phyloP scores from a whole-genome alignment of 192 early-diverging fungal genomes.

The Allomyces macrogynus region DNA sequence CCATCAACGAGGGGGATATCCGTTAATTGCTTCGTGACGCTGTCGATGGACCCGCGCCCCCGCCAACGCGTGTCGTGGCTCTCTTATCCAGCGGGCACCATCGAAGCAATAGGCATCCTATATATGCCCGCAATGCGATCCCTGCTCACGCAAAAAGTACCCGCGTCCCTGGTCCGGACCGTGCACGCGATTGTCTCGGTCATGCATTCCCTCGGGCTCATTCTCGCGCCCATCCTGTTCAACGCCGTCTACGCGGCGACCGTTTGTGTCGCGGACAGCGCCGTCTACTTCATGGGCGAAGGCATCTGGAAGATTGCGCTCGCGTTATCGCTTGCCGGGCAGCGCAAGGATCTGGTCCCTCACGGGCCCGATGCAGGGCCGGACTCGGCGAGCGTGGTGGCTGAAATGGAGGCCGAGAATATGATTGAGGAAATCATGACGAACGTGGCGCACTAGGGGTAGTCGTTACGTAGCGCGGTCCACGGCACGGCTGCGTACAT shows the following conservation, averaged over 20 bases:
- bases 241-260: background rate
- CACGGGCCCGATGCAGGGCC: background rate
- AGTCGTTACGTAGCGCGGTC: too few relatives aligned
- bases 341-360: background rate
- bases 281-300: background rate
- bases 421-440: too few relatives aligned
- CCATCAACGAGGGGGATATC: too few relatives aligned
- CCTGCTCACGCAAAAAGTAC: background rate
- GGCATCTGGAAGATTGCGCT: background rate
- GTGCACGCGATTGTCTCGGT: background rate
- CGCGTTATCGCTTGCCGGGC: background rate
- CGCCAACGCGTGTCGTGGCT: too few relatives aligned
- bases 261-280: background rate
- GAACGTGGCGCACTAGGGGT: too few relatives aligned
- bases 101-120: background rate
- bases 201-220: background rate
- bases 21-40: too few relatives aligned
- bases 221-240: background rate
- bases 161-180: background rate
- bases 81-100: background rate
- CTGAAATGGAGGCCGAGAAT: background rate
- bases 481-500: too few relatives aligned
- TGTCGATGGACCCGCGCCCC: too few relatives aligned
- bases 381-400: background rate
- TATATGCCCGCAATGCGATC: background rate